These are phyloP conservation scores for Lachnellula cervina DNA, from an alignment of 2,329 filamentous ascomycete genomes.

Conservation along the genomic window DNA sequence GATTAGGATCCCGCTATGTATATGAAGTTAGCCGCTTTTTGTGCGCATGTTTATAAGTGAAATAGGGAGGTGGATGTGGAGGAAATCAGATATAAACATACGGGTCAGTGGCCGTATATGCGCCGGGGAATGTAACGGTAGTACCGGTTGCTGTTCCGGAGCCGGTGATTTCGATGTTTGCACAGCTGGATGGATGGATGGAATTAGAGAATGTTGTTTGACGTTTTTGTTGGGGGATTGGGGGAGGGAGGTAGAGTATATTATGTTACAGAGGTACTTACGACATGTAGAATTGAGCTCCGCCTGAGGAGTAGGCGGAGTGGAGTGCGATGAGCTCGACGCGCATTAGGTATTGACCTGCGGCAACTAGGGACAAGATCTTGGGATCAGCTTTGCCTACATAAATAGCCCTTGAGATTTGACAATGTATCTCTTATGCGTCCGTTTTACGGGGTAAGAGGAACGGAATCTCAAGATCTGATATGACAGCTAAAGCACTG, in stretches of 20 bases:
- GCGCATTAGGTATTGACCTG: conserved; percentile 51
- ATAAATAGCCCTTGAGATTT: too few species aligned
- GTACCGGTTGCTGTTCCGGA: conserved; percentile 39
- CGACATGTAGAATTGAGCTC: conserved; percentile 23
- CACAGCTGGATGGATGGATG: conserved; percentile 24
- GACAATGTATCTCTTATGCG: too few species aligned
- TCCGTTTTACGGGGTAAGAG: too few species aligned
- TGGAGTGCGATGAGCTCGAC: conserved; percentile 48
- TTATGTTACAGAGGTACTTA: conserved; percentile 15
- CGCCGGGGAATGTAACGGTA: conserved; percentile 42
- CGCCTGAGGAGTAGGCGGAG: conserved; percentile 37
- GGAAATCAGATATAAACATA: conserved; percentile 33
- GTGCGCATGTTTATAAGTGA: background rate
- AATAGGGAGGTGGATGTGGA: conserved; percentile 4
- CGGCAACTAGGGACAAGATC: conserved; percentile 33
- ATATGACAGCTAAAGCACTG: too few species aligned
- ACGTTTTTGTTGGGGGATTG: too few species aligned
- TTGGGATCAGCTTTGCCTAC: too few species aligned
- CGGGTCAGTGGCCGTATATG: conserved; percentile 43
- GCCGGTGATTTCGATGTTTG: conserved; percentile 43
- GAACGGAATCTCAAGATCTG: too few species aligned
- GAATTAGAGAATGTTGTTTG: background rate
- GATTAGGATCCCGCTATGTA: conserved; percentile 31
- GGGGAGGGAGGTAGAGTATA: background rate
- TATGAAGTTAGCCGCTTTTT: background rate